Evolutionary conservation across 768 basidiomycete species (phyloP).

Genomic region (Zangia roseola): DNA sequence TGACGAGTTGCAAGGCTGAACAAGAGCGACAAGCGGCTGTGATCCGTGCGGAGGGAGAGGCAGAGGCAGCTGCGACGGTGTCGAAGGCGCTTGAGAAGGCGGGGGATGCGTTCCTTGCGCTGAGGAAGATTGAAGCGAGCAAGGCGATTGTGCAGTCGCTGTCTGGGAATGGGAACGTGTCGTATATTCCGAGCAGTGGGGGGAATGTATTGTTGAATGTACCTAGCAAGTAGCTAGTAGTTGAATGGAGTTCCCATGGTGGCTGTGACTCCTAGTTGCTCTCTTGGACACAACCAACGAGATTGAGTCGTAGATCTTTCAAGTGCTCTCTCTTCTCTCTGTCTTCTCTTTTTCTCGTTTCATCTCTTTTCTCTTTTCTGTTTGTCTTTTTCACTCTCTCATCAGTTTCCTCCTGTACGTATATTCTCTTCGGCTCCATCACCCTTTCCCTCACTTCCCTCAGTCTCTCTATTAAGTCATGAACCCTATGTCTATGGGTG

Average conservation of each 20-base stretch:
- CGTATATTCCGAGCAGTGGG: slow-evolving; percentile 81
- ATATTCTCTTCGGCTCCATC: slow-evolving; percentile 5
- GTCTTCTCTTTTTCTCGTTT: slow-evolving; percentile 35
- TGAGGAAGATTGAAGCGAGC: slow-evolving; percentile 96
- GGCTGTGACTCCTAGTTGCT: slow-evolving; percentile 27
- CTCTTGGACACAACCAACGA: slow-evolving; percentile 15
- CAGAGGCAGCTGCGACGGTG: slow-evolving; percentile 93
- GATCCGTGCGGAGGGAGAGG: slow-evolving; percentile 97
- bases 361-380: slow-evolving; percentile 36
- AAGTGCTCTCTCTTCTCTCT: neutral
- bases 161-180: slow-evolving; percentile 76
- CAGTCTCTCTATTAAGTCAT: slow-evolving; percentile 52
- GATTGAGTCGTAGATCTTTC: too few relatives aligned
- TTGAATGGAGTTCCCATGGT: slow-evolving; percentile 24
- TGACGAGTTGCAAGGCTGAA: slow-evolving; percentile 70
- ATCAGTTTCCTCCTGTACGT: slow-evolving; percentile 33
- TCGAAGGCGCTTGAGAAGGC: slow-evolving; percentile 89
- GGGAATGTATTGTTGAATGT: slow-evolving; percentile 85
- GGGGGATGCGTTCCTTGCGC: slow-evolving; percentile 92
- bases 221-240: slow-evolving; percentile 42
- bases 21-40: slow-evolving; percentile 99
- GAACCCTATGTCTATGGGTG: slow-evolving; percentile 73
- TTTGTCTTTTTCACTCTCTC: slow-evolving; percentile 44
- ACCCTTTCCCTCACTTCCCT: slow-evolving; percentile 17
- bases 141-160: slow-evolving; percentile 94